Evolutionary conservation across 2,329 filamentous ascomycete species (phyloP).

Genomic region (Tympanopsis confertula): DNA sequence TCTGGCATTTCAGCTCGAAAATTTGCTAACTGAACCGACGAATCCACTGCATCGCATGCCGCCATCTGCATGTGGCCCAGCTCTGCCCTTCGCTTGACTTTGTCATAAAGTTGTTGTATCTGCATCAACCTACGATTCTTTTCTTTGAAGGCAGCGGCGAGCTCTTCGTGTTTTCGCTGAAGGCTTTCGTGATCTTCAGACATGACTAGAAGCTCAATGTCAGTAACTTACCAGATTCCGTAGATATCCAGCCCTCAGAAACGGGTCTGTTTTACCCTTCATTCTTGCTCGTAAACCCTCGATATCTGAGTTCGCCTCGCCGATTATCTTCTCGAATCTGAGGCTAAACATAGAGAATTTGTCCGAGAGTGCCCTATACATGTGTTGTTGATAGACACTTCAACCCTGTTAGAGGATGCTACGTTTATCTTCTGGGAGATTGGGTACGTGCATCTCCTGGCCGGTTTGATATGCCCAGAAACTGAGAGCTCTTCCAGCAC

Average conservation of each 20-base stretch:
- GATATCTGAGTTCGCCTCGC: constrained; percentile 66
- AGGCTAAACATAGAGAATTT: constrained; percentile 55
- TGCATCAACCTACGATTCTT: constrained; percentile 61
- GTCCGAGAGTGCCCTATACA: constrained; percentile 60
- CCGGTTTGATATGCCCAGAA: constrained; percentile 1
- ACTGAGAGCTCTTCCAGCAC: background rate
- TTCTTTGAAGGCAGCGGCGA: constrained; percentile 54
- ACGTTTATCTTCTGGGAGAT: constrained; percentile 3
- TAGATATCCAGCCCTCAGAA: constrained; percentile 2
- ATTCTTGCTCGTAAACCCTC: constrained; percentile 53
- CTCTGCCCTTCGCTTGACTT: constrained; percentile 41
- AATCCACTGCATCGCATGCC: constrained; percentile 35
- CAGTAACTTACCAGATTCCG: background rate
- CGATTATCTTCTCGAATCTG: constrained; percentile 62
- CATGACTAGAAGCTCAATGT: constrained; percentile 29
- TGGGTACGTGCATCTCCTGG: background rate
- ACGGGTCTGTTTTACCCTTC: constrained; percentile 36
- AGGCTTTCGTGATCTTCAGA: constrained; percentile 50
- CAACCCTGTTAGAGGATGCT: constrained; percentile 7
- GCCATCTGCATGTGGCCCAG: constrained; percentile 41
- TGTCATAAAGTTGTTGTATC: constrained; percentile 54
- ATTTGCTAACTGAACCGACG: constrained; percentile 19
- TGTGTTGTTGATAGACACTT: constrained; percentile 67
- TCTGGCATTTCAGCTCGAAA: constrained; percentile 5
- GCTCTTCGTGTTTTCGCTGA: constrained; percentile 60